A percentile compares a stretch with the other conserved stretches of the same genome.
phyloP scores from a whole-genome alignment of 2,329 filamentous ascomycete genomes.

The Cytospora schulzeri region DNA sequence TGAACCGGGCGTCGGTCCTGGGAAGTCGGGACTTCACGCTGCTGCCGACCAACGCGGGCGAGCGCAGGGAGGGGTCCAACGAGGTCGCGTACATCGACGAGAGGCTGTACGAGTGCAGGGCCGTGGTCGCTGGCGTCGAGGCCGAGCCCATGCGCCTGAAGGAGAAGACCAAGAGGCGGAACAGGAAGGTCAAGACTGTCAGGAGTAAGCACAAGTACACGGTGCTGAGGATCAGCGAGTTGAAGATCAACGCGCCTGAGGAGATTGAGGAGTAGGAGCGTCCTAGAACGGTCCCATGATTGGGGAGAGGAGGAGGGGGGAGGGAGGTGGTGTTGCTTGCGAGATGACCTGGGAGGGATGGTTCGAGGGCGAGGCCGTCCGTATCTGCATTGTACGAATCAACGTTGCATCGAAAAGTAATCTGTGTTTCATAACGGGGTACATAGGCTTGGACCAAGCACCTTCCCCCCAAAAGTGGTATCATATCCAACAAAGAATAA shows the following conservation, averaged over 20 bases:
- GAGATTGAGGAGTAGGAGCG: slow-evolving; percentile 40
- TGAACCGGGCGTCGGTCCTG: slow-evolving; percentile 81
- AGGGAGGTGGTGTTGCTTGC: not conserved
- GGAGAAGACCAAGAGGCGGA: slow-evolving; percentile 80
- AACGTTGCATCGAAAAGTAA: not conserved
- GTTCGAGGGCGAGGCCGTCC: not conserved
- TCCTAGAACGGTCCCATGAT: not conserved
- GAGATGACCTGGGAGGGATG: not conserved
- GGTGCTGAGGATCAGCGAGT: slow-evolving; percentile 78
- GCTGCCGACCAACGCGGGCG: slow-evolving; percentile 14
- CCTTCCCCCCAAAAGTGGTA: too few species aligned
- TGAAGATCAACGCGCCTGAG: slow-evolving; percentile 61
- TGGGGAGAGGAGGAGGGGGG: not conserved
- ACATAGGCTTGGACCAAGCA: not conserved
- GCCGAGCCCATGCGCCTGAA: slow-evolving; percentile 75
- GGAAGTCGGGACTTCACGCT: slow-evolving; percentile 91
- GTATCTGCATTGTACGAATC: not conserved
- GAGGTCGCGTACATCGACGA: slow-evolving; percentile 82
- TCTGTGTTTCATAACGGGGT: not conserved
- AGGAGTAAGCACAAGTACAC: slow-evolving; percentile 92
- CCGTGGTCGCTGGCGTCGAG: slow-evolving; percentile 82
- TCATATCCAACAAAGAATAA: not conserved
- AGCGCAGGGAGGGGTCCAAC: slow-evolving; percentile 62
- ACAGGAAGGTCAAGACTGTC: slow-evolving; percentile 71
- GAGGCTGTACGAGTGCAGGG: slow-evolving; percentile 79